phyloP scores from a whole-genome alignment of 2,329 filamentous ascomycete species.

The Aureobasidium sp. region DNA sequence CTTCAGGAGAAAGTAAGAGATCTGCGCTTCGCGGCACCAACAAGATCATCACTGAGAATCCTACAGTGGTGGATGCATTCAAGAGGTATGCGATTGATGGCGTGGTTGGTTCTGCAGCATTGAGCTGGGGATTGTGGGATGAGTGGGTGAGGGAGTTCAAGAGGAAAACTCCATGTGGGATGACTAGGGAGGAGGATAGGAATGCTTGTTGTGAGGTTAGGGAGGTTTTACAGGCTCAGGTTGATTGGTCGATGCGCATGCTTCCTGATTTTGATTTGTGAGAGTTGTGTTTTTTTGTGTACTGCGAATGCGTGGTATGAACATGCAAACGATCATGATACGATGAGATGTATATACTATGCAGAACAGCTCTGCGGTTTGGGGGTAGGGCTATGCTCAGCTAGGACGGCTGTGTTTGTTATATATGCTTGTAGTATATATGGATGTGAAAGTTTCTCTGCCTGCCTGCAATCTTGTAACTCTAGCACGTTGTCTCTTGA shows the following conservation, averaged over 20 bases:
- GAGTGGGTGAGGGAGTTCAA: neutral
- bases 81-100: neutral
- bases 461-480: neutral
- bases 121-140: neutral
- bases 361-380: neutral
- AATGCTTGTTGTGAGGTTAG: neutral
- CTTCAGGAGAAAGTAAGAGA: neutral
- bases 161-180: neutral
- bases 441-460: neutral
- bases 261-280: neutral
- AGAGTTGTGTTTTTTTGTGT: neutral
- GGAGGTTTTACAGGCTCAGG: slow-evolving; percentile 1
- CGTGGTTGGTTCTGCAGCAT: neutral
- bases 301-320: too few species aligned
- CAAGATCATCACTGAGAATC: neutral
- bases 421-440: neutral
- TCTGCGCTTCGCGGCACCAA: neutral
- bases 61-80: neutral
- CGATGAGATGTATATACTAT: neutral
- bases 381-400: neutral
- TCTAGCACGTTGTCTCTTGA: neutral
- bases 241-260: neutral
- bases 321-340: neutral
- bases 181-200: neutral
- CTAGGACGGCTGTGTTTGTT: neutral